phyloP scores from a whole-genome alignment of 345 rosid genomes.

The Linum lewisii region DNA sequence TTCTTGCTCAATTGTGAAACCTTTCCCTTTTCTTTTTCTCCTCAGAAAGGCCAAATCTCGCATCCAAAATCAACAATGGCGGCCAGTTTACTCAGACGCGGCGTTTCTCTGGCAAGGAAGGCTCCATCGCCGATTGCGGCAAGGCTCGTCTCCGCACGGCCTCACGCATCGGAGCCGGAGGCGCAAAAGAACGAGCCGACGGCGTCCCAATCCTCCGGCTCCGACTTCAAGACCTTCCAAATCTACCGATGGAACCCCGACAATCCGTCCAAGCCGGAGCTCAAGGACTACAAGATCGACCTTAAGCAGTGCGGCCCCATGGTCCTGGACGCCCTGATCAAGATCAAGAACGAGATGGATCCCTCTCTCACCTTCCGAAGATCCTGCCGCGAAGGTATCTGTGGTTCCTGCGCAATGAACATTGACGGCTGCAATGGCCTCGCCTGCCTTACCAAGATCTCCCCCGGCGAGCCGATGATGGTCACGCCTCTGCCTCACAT shows the following conservation, averaged over 20 bases:
- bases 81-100: slow-evolving; percentile 11
- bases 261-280: slow-evolving; percentile 59
- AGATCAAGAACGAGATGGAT: slow-evolving; percentile 95
- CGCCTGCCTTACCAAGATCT: slow-evolving; percentile 82
- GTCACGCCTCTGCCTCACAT: slow-evolving; percentile 86
- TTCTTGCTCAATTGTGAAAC: no score
- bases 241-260: slow-evolving; percentile 95
- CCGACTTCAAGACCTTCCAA: slow-evolving; percentile 58
- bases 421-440: slow-evolving; percentile 93
- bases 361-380: slow-evolving; percentile 89
- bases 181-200: slow-evolving; percentile 8
- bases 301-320: slow-evolving; percentile 90
- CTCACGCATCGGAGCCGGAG: slow-evolving; percentile 40
- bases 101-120: slow-evolving; percentile 7
- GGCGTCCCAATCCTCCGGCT: neutral
- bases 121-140: slow-evolving; percentile 9
- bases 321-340: slow-evolving; percentile 91
- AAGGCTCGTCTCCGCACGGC: slow-evolving; percentile 29
- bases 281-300: slow-evolving; percentile 60
- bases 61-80: slow-evolving; percentile 12
- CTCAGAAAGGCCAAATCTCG: neutral
- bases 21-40: neutral
- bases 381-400: slow-evolving; percentile 94
- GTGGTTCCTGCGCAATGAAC: slow-evolving; percentile 96
- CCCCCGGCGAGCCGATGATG: slow-evolving; percentile 28